Evolutionary conservation across 192 early-diverging fungal species (phyloP).

Genomic region (Backusella tarrabulga): DNA sequence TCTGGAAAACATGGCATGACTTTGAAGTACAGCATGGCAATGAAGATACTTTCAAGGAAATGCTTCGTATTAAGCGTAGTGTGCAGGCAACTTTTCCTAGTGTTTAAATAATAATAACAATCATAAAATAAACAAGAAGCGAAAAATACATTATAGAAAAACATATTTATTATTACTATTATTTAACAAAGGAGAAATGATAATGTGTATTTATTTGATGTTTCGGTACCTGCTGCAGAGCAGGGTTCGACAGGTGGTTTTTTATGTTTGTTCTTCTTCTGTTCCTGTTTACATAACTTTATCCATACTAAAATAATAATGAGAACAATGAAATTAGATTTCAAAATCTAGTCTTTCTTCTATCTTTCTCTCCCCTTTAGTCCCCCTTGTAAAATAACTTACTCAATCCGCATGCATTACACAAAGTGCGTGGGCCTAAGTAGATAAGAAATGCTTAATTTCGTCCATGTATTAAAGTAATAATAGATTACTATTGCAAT

Average conservation of each 20-base stretch:
- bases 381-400: neutral
- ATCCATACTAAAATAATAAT: constrained; percentile 13
- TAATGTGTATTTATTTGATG: neutral
- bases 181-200: constrained; percentile 9
- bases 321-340: constrained; percentile 6
- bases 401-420: constrained; percentile 27
- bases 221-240: neutral
- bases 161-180: neutral
- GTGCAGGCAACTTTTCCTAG: constrained; percentile 34
- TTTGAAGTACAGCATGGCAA: constrained; percentile 98
- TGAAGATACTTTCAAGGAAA: constrained; percentile 98
- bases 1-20: constrained; percentile 92
- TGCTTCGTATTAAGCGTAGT: constrained; percentile 88
- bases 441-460: neutral
- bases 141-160: neutral
- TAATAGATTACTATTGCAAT: neutral
- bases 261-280: neutral
- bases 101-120: neutral
- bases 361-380: neutral
- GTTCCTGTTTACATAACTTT: constrained; percentile 5
- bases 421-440: constrained; percentile 18
- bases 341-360: neutral
- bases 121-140: too few species aligned
- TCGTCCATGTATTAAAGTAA: neutral
- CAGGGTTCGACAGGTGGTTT: neutral